These are phyloP conservation scores for Physaria fendleri DNA, from an alignment of 345 rosid genomes.

Conservation along the genomic window DNA sequence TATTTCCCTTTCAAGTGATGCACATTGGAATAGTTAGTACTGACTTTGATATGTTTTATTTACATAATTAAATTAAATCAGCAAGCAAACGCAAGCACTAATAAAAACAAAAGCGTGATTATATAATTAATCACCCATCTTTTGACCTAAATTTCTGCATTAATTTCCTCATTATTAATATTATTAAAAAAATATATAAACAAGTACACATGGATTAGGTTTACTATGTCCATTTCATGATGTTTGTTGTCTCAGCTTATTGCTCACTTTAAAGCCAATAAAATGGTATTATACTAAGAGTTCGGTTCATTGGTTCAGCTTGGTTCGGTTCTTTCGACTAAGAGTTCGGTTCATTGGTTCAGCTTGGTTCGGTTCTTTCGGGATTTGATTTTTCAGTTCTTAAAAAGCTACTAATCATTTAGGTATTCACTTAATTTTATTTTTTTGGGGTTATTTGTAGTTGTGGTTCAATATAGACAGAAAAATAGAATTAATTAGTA, in stretches of 20 bases:
- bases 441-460: no score
- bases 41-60: constrained; percentile 26
- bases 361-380: no score
- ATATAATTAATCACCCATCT: constrained; percentile 18
- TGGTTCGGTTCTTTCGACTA: no score
- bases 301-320: no score
- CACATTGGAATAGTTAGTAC: constrained; percentile 27
- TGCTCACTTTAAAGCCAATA: constrained; percentile 27
- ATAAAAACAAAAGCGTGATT: constrained; percentile 12
- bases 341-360: no score
- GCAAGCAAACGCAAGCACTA: constrained; percentile 28
- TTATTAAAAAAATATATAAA: constrained; percentile 1
- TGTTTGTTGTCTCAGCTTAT: constrained; percentile 29
- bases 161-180: constrained; percentile 13
- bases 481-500: no score
- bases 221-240: constrained; percentile 25
- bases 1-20: constrained; percentile 27
- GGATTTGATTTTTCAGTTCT: no score
- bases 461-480: no score
- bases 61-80: constrained; percentile 21
- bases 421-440: no score
- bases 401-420: no score
- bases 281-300: no score
- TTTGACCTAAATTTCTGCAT: constrained; percentile 29
- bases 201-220: constrained; percentile 34